A percentile compares a stretch with the other conserved stretches of the same genome.
These are phyloP conservation scores for Lachnellula suecica DNA, from an alignment of 2,329 filamentous ascomycete species.

Conservation along the genomic window DNA sequence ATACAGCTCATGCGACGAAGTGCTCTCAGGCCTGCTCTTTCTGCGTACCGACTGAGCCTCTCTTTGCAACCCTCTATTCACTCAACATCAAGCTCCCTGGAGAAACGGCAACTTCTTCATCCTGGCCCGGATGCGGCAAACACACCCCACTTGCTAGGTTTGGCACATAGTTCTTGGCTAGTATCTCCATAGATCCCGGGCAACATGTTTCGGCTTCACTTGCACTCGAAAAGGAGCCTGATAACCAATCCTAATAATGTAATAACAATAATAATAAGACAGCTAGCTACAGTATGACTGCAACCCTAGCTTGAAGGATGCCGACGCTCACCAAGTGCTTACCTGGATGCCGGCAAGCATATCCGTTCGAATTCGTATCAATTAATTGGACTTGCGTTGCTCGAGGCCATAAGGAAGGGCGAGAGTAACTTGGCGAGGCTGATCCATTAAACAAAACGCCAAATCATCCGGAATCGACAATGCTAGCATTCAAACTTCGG, in stretches of 20 bases:
- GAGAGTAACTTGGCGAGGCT: conserved; percentile 1
- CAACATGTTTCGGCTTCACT: conserved; percentile 14
- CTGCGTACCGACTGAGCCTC: neutral
- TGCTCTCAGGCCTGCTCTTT: neutral
- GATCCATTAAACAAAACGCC: neutral
- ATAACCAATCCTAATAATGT: neutral
- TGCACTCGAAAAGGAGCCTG: neutral
- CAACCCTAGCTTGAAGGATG: neutral
- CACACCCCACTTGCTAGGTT: neutral
- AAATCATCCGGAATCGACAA: conserved; percentile 4
- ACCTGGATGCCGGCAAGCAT: neutral
- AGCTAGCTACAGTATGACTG: neutral
- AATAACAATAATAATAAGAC: neutral
- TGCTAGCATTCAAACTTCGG: neutral
- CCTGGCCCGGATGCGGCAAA: neutral
- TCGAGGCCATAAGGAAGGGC: neutral
- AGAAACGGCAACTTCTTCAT: neutral
- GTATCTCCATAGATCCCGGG: neutral
- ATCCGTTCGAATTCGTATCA: neutral
- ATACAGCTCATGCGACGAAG: neutral
- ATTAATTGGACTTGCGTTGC: neutral
- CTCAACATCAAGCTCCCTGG: neutral
- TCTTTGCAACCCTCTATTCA: neutral
- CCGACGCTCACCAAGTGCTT: neutral
- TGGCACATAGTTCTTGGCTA: neutral